Evolutionary conservation across 2,329 filamentous ascomycete species (phyloP).

Genomic region (Aureobasidium pullulans): DNA sequence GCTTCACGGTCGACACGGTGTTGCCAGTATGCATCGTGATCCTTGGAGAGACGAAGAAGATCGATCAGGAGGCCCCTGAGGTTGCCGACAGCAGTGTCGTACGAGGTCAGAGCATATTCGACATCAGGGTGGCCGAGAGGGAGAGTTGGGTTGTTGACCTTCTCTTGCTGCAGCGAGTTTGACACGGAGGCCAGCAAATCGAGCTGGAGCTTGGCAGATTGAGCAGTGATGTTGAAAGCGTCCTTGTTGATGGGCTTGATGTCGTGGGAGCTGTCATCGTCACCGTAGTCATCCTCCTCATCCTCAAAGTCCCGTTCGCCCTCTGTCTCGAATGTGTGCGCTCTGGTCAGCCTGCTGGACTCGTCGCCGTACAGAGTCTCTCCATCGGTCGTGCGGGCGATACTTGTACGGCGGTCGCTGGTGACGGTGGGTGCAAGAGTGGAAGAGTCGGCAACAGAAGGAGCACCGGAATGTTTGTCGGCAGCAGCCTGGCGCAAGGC

Average conservation of each 20-base stretch:
- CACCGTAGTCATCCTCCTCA: constrained; percentile 64
- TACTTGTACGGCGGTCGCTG: background rate
- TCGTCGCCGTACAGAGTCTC: constrained; percentile 39
- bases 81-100: constrained; percentile 83
- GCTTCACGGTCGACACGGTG: constrained; percentile 86
- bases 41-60: constrained; percentile 82
- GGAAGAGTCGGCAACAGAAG: background rate
- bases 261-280: constrained; percentile 73
- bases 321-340: background rate
- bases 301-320: constrained; percentile 54
- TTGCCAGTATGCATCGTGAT: constrained; percentile 95
- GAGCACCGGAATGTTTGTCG: background rate
- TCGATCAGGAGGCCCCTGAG: constrained; percentile 78
- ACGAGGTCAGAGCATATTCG: constrained; percentile 70
- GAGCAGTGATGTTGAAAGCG: constrained; percentile 92
- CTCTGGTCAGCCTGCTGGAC: background rate
- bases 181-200: constrained; percentile 85
- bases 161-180: constrained; percentile 68
- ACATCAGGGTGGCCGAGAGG: constrained; percentile 70
- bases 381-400: background rate
- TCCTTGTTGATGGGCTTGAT: constrained; percentile 71
- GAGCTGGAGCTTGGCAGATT: constrained; percentile 86
- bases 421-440: constrained; percentile 5
- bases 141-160: constrained; percentile 59
- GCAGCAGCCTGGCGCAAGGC: constrained; percentile 55